phyloP scores from a whole-genome alignment of 2,329 filamentous ascomycete genomes.

The Aureobasidium subglaciale region DNA sequence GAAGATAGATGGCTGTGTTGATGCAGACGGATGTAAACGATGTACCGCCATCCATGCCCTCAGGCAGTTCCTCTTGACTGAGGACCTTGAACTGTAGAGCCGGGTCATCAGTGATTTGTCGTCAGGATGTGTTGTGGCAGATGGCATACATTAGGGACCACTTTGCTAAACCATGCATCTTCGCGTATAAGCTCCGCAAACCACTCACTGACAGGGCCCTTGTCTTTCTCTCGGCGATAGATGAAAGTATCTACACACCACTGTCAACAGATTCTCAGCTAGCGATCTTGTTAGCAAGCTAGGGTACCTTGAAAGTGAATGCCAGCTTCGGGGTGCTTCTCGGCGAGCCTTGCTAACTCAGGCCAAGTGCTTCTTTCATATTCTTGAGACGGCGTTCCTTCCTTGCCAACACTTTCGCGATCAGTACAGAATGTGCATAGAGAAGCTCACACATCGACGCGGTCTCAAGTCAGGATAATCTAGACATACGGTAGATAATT shows the following conservation, averaged over 20 bases:
- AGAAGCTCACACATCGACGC: neutral
- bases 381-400: conserved; percentile 31
- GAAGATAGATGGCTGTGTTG: conserved; percentile 80
- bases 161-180: conserved; percentile 65
- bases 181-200: conserved; percentile 58
- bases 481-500: conserved; percentile 56
- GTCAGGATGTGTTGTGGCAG: no score
- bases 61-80: conserved; percentile 40
- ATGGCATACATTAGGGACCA: conserved; percentile 58
- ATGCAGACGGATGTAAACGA: conserved; percentile 83
- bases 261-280: neutral
- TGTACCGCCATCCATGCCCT: conserved; percentile 63
- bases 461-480: neutral
- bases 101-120: neutral
- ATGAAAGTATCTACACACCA: conserved; percentile 40
- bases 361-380: conserved; percentile 41
- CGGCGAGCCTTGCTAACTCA: conserved; percentile 37
- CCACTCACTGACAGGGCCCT: conserved; percentile 47
- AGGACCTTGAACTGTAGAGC: conserved; percentile 28
- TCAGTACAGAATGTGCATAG: conserved; percentile 7
- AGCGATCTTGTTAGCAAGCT: no score
- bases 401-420: conserved; percentile 31
- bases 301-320: conserved; percentile 67
- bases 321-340: conserved; percentile 66
- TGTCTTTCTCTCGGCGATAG: conserved; percentile 58